Conservation (phyloP, 2,329 filamentous ascomycete species). For the Colletotrichum somersetense region DNA sequence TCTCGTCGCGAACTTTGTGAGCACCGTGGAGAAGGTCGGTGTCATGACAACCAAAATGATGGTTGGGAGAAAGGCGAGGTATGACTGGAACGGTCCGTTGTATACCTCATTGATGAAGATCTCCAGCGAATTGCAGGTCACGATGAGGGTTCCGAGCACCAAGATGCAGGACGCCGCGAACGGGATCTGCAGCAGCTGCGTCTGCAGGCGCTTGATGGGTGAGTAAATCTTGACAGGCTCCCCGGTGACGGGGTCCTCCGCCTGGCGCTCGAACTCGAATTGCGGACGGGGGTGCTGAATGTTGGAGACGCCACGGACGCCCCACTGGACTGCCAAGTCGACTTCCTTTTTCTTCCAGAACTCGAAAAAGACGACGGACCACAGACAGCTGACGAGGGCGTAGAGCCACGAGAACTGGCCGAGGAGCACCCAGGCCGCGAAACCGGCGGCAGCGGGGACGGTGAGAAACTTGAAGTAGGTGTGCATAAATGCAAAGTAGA, state of each 20-base stretch:
- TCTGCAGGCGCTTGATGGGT: slow-evolving; percentile 77
- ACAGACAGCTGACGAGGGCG: slow-evolving; percentile 82
- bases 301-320: slow-evolving; percentile 83
- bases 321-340: slow-evolving; percentile 89
- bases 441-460: slow-evolving; percentile 84
- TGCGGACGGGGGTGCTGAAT: slow-evolving; percentile 83
- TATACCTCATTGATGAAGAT: slow-evolving; percentile 97
- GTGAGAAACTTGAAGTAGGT: slow-evolving; percentile 88
- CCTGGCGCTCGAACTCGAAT: slow-evolving; percentile 83
- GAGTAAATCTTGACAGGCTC: slow-evolving; percentile 83
- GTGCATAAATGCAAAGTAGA: slow-evolving; percentile 95
- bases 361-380: slow-evolving; percentile 91
- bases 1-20: slow-evolving; percentile 81
- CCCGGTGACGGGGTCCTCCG: slow-evolving; percentile 84
- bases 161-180: slow-evolving; percentile 82
- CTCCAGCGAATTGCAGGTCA: slow-evolving; percentile 90
- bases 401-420: slow-evolving; percentile 88
- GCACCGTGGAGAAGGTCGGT: slow-evolving; percentile 80
- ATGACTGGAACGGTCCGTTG: slow-evolving; percentile 85
- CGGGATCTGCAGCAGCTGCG: slow-evolving; percentile 85
- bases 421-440: slow-evolving; percentile 83
- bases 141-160: slow-evolving; percentile 84
- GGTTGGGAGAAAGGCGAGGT: slow-evolving; percentile 90
- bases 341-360: slow-evolving; percentile 96
- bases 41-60: slow-evolving; percentile 85